A percentile compares a stretch with the other conserved stretches of the same genome.
These are phyloP conservation scores for Cadophora sp. DNA, from an alignment of 2,329 filamentous ascomycete genomes.

Conservation along the genomic window DNA sequence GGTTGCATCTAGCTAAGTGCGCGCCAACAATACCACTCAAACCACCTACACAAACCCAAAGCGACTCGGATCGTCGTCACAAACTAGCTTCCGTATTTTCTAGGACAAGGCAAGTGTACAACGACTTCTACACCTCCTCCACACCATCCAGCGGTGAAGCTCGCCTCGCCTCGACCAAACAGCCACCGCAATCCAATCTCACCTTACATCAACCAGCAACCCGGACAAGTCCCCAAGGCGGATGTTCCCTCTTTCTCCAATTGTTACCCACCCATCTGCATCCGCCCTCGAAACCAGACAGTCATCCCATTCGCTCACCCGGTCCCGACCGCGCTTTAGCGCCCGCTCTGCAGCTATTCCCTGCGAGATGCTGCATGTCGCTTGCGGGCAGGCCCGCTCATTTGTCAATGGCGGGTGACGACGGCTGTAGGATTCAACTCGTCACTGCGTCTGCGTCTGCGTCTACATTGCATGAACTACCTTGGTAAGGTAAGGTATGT, in stretches of 20 bases:
- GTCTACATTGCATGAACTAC: slow-evolving; percentile 9
- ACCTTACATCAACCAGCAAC: neutral
- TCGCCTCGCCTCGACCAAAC: neutral
- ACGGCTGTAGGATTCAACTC: slow-evolving; percentile 16
- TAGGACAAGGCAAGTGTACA: neutral
- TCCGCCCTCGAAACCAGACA: neutral
- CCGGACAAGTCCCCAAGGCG: neutral
- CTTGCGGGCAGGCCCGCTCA: slow-evolving; percentile 8
- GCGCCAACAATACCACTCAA: neutral
- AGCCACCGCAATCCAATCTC: neutral
- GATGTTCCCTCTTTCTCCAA: neutral
- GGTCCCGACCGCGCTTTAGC: slow-evolving; percentile 6
- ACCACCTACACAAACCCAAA: neutral
- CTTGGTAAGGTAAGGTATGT: neutral
- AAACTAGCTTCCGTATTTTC: neutral
- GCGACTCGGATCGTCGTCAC: neutral
- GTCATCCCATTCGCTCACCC: neutral
- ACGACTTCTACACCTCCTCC: neutral
- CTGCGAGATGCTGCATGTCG: slow-evolving; percentile 14
- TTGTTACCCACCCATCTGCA: neutral
- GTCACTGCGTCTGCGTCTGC: slow-evolving; percentile 17
- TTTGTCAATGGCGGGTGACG: neutral
- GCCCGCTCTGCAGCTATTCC: slow-evolving; percentile 12
- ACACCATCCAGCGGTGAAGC: neutral
- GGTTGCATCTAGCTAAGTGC: neutral